Conservation (phyloP, 139 green algal species). For the Haematococcus sp. region DNA sequence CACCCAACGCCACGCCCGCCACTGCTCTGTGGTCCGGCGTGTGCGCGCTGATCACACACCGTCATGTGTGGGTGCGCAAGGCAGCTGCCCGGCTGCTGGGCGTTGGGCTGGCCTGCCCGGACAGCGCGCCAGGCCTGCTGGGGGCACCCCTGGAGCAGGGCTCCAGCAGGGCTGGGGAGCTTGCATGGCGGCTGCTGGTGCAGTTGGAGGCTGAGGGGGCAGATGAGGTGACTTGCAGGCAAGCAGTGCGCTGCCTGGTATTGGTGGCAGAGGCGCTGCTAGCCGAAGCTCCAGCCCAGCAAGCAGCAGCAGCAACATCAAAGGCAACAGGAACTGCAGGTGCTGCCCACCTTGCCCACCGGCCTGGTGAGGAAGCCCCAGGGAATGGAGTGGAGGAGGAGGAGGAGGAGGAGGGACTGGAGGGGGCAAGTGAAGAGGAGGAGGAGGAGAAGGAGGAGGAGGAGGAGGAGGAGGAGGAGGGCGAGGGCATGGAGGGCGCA, state of each 20-base stretch:
- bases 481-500: constrained; percentile 21
- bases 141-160: background rate
- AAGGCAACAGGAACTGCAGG: background rate
- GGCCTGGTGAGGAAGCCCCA: background rate
- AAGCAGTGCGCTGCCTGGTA: constrained; percentile 73
- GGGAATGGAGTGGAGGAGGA: constrained; percentile 20
- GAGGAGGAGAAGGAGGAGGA: constrained; percentile 17
- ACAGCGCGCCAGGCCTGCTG: background rate
- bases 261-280: constrained; percentile 53
- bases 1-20: background rate
- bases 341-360: background rate
- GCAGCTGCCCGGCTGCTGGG: constrained; percentile 71
- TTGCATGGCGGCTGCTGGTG: constrained; percentile 50
- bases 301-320: constrained; percentile 8
- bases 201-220: constrained; percentile 64
- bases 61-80: constrained; percentile 86
- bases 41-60: constrained; percentile 47
- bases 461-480: constrained; percentile 14
- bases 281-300: constrained; percentile 24
- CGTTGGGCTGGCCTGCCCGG: constrained; percentile 39
- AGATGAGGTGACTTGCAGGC: constrained; percentile 73
- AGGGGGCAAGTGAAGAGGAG: constrained; percentile 15
- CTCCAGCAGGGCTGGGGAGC: background rate
- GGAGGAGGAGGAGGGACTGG: constrained; percentile 10
- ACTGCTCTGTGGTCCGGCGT: constrained; percentile 27